Evolutionary conservation across 2,329 filamentous ascomycete species (phyloP).

Genomic region (Neopestalotiopsis sp.): DNA sequence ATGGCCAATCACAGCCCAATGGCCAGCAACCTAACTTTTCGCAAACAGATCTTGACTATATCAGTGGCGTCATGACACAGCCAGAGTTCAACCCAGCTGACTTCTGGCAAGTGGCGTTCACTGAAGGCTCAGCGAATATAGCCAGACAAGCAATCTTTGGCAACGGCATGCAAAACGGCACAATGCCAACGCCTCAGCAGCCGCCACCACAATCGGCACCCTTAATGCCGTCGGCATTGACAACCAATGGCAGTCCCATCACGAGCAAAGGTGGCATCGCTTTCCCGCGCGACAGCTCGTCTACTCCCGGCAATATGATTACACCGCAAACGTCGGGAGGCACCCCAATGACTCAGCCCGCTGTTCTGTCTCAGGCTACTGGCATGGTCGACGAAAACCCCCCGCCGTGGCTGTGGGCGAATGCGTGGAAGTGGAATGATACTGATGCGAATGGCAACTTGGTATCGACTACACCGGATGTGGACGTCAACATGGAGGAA

Average conservation of each 20-base stretch:
- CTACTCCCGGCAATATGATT: neutral
- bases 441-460: constrained; percentile 20
- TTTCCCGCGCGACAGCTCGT: constrained; percentile 10
- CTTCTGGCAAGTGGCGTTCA: constrained; percentile 34
- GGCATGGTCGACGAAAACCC: constrained; percentile 36
- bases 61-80: constrained; percentile 44
- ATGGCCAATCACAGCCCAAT: neutral
- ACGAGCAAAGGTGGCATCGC: constrained; percentile 13
- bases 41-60: constrained; percentile 31
- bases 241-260: constrained; percentile 11
- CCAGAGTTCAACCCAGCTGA: constrained; percentile 41
- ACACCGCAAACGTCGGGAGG: neutral
- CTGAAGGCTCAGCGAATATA: constrained; percentile 17
- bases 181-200: neutral
- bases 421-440: constrained; percentile 31
- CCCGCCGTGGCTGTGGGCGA: constrained; percentile 48
- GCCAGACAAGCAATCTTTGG: constrained; percentile 9
- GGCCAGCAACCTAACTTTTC: constrained; percentile 9
- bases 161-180: neutral
- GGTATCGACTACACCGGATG: constrained; percentile 34
- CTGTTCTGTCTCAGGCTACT: constrained; percentile 3
- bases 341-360: constrained; percentile 11
- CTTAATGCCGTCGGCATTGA: neutral
- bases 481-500: constrained; percentile 39
- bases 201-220: constrained; percentile 7